Conservation (phyloP, 2,329 filamentous ascomycete species). For the Elsinoe necatrix region DNA sequence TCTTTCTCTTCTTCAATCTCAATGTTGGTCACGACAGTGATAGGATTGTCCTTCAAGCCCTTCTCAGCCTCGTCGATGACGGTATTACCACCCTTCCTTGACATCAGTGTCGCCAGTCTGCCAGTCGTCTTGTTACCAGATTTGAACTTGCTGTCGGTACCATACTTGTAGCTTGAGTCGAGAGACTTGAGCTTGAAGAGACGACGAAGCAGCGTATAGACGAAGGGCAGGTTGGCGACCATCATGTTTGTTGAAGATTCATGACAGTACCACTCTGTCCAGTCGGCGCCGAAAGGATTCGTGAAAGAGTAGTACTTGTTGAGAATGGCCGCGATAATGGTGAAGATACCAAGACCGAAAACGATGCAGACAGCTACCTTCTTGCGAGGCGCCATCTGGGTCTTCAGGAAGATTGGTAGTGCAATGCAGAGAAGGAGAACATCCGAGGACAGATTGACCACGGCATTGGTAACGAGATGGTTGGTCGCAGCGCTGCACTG, state of each 20-base stretch:
- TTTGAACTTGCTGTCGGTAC: constrained; percentile 2
- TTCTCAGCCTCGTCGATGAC: constrained; percentile 14
- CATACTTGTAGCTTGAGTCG: constrained; percentile 10
- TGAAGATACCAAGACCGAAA: constrained; percentile 49
- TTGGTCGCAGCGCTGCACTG: constrained; percentile 37
- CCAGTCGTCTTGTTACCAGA: constrained; percentile 4
- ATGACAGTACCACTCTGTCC: constrained; percentile 53
- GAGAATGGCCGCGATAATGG: constrained; percentile 51
- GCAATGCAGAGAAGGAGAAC: constrained; percentile 37
- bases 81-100: constrained; percentile 6
- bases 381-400: constrained; percentile 37
- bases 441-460: constrained; percentile 41
- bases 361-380: constrained; percentile 48
- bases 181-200: constrained; percentile 18
- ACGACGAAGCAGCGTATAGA: constrained; percentile 38
- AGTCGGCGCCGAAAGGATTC: constrained; percentile 47
- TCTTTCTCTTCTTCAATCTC: constrained; percentile 14
- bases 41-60: constrained; percentile 7
- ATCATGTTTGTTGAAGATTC: constrained; percentile 53
- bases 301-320: constrained; percentile 56
- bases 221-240: constrained; percentile 53
- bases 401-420: constrained; percentile 39
- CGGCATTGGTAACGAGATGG: constrained; percentile 32
- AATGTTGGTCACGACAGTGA: constrained; percentile 10
- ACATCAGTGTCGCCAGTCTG: constrained; percentile 3